A percentile compares a stretch with the other conserved stretches of the same genome.
These are phyloP conservation scores for Claviceps fusiformis DNA, from an alignment of 2,329 filamentous ascomycete species.

Conservation along the genomic window DNA sequence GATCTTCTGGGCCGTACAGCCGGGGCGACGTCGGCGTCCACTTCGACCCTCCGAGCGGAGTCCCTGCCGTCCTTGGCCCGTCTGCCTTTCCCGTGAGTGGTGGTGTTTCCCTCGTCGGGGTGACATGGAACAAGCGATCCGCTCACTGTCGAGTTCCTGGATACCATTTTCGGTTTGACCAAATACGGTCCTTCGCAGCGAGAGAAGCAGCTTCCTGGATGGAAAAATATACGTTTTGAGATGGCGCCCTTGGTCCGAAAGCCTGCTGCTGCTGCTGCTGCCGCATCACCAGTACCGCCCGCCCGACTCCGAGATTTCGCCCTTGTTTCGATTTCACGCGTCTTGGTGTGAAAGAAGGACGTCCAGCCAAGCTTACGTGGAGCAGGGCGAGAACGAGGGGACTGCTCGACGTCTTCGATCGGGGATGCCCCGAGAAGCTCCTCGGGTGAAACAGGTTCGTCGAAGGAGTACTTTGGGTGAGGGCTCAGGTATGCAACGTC, in stretches of 20 bases:
- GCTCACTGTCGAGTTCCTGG: constrained; percentile 10
- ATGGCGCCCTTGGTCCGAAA: constrained; percentile 11
- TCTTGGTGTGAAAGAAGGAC: constrained; percentile 42
- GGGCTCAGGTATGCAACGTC: constrained; percentile 13
- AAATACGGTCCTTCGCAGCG: constrained; percentile 17
- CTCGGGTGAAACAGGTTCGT: constrained; percentile 19
- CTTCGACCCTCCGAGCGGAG: constrained; percentile 16
- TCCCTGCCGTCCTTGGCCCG: constrained; percentile 7
- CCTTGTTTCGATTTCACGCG: constrained; percentile 15
- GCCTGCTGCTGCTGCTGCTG: neutral
- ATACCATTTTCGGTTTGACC: constrained; percentile 24
- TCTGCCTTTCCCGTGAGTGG: constrained; percentile 5
- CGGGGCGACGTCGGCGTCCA: constrained; percentile 17
- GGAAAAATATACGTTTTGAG: constrained; percentile 18
- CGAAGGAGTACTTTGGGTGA: constrained; percentile 20
- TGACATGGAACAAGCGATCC: constrained; percentile 12
- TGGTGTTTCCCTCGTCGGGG: constrained; percentile 10
- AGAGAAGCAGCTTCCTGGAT: constrained; percentile 10
- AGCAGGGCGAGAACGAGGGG: constrained; percentile 3
- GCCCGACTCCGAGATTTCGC: constrained; percentile 11
- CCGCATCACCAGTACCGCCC: constrained; percentile 11
- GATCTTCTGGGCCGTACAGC: constrained; percentile 36
- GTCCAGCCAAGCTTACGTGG: constrained; percentile 25
- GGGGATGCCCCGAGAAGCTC: constrained; percentile 16
- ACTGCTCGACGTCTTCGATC: constrained; percentile 9